Base-by-base conservation (phyloP, 2,329 filamentous ascomycete genomes). In the Colletotrichum tabaci region DNA sequence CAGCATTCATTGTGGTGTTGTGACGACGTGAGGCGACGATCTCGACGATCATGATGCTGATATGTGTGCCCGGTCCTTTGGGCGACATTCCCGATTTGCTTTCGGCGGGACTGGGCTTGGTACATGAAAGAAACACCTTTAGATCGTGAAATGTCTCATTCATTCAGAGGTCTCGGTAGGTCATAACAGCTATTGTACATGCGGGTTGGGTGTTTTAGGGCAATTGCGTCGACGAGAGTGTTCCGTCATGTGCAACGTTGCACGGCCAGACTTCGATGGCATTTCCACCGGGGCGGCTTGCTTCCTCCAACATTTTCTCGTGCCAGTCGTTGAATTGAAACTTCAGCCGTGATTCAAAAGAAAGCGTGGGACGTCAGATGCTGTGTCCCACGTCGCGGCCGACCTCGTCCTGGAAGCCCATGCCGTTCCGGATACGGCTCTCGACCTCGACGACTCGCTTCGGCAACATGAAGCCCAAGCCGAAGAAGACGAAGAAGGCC, bases 401-500 rank as follows among this genome's bases (percentile, higher is more conserved):
- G 21, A 75, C 76, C 52, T 77, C 75, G 23, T 72, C 61, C 50
- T 76, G 71, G 8, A 84, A 80, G 1, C 87, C 86, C 55, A 88
- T 69, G 1, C 86, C 86, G 74, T 90, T 88, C 62, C 90, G 82
- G 8, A 93, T 74, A 71, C 79, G 83, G 75, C 92, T 88, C 82
- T 97, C 94, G 18, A 88, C 83, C 74, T 88, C 84, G 0, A 96
- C 91, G 35, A 96, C 84, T 16, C 83, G 85, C 80, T 88, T 85
- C 0, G 94, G 94, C 57, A 96, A 78, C 23, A 84, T 85, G 53
- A 88, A 85, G 0, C 93, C 93, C 40, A 96, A 79, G 0, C 94
- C 94, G 71, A 92, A 92, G 76, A 97, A 91, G 18, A 97, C 93
- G 78, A 97, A 97, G 0, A 91, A 79, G 0, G 92, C 93, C 94